phyloP scores from a whole-genome alignment of 1,284 basidiomycete genomes.

The Gastroboletus turbinatus region DNA sequence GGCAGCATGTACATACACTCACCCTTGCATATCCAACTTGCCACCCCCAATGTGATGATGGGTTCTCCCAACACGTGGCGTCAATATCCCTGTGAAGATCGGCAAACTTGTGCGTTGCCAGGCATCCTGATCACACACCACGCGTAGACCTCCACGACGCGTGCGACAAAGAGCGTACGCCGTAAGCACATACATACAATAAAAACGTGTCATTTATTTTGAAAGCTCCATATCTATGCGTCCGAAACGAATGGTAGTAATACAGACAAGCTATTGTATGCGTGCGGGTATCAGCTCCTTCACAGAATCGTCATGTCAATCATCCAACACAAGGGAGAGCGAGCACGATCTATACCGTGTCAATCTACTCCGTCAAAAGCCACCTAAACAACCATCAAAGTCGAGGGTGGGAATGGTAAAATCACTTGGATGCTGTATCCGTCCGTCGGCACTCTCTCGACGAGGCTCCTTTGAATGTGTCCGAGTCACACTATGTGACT shows the following conservation, averaged over 20 bases:
- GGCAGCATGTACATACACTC: background rate
- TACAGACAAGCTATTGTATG: constrained; percentile 22
- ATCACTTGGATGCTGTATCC: constrained; percentile 24
- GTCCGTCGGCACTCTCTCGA: constrained; percentile 22
- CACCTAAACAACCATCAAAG: constrained; percentile 47
- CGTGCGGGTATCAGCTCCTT: constrained; percentile 32
- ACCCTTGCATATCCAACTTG: background rate
- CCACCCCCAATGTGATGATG: background rate
- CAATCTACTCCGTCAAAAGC: constrained; percentile 37
- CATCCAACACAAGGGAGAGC: background rate
- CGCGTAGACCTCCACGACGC: background rate
- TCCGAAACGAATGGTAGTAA: constrained; percentile 19
- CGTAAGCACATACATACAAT: background rate
- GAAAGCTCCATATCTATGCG: constrained; percentile 18
- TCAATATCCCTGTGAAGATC: constrained; percentile 7
- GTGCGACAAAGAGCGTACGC: background rate
- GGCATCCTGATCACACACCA: background rate
- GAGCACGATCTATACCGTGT: constrained; percentile 12
- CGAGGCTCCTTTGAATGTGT: constrained; percentile 11
- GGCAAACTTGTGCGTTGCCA: background rate
- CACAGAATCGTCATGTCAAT: constrained; percentile 11
- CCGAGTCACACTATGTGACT: constrained; percentile 15
- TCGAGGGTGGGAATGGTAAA: constrained; percentile 34
- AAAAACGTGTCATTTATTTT: background rate
- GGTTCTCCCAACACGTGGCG: background rate